Evolutionary conservation across 2,329 filamentous ascomycete species (phyloP), one percentile per base, ranked within the genome.

Genomic region (Apiospora sp.): DNA sequence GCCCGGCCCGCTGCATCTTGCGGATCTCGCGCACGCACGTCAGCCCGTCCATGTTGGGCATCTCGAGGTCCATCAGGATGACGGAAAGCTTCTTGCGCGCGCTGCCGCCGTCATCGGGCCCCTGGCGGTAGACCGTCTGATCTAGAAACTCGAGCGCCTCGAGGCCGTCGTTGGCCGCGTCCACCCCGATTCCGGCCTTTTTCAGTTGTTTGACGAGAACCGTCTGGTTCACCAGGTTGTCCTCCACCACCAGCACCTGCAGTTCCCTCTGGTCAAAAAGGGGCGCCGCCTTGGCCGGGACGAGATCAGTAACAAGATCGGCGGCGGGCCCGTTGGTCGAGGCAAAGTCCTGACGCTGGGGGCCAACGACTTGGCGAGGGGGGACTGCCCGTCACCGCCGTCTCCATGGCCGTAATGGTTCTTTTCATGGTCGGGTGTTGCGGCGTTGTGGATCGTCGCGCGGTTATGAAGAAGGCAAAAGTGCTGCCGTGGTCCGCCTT

Each of bases 221-320:
- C 75, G 91, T 91, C 77, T 92, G 91, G 78, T 93, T 93, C 74
- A 92, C 91, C 4, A 87, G 83, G 77, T 93, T 92, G 77, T 93
- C 91, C 79, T 93, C 91, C 0, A 93, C 91, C 3, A 92, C 82
- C 10, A 92, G 82, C 2, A 93, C 87, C 51, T 86, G 86, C 72
- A 90, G 83, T 12, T 87, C 84, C 75, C 86, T 88, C 69, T 84
- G 84, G 75, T 86, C 84, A 19, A 78, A 74, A 1, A 37, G 48
- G 16, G 73, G 70, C 27, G 14, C 64, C 1, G 75, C 74, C 69
- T 72, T 79, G 16, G 76, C 72, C 6, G 75, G 75, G 2, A 77
- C 74, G 16, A 79, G 75, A 58, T 73, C 76, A 1, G 76, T 74
- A 0, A 70, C 75, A 3, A 74, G 76, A 1, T 64, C 76, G 8